Conservation (phyloP, 2,329 filamentous ascomycete species). For the Phialophora macrospora region DNA sequence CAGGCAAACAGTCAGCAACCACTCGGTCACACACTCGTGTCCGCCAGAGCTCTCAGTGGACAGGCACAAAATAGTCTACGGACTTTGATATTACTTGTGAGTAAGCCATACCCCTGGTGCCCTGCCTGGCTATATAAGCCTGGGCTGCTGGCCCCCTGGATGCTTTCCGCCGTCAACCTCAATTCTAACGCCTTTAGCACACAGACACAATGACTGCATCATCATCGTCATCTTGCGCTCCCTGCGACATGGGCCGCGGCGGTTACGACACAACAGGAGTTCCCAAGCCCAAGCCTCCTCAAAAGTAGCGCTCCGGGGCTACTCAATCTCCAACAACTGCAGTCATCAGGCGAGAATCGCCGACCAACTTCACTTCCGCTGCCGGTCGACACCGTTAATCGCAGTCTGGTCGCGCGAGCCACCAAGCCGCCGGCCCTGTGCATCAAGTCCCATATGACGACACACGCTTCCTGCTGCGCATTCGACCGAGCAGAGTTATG, state of each 20-base stretch:
- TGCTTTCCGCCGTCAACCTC: slow-evolving; percentile 5
- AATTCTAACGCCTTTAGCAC: slow-evolving; percentile 30
- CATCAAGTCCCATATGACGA: slow-evolving; percentile 5
- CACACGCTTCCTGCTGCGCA: not conserved
- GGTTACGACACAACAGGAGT: slow-evolving; percentile 59
- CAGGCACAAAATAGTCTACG: slow-evolving; percentile 22
- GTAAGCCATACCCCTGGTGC: slow-evolving; percentile 25
- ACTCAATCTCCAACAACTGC: not conserved
- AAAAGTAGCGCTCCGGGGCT: slow-evolving; percentile 31
- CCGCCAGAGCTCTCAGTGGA: slow-evolving; percentile 17
- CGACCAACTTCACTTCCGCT: slow-evolving; percentile 20
- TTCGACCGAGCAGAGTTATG: slow-evolving; percentile 22
- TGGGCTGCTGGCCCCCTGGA: slow-evolving; percentile 2
- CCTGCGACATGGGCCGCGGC: slow-evolving; percentile 56
- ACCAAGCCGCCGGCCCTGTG: not conserved
- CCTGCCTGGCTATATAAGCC: slow-evolving; percentile 31
- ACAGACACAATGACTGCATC: slow-evolving; percentile 37
- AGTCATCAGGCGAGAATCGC: slow-evolving; percentile 2
- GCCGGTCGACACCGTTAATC: slow-evolving; percentile 18
- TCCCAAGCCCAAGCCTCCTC: slow-evolving; percentile 55
- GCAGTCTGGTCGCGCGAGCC: slow-evolving; percentile 11
- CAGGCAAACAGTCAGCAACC: slow-evolving; percentile 27
- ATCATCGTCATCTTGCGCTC: slow-evolving; percentile 30
- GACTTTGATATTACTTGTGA: slow-evolving; percentile 29
- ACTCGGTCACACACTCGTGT: slow-evolving; percentile 28